Evolutionary conservation across 352 stramenopile genomes (phyloP).

Genomic region (Pythium insidiosum): DNA sequence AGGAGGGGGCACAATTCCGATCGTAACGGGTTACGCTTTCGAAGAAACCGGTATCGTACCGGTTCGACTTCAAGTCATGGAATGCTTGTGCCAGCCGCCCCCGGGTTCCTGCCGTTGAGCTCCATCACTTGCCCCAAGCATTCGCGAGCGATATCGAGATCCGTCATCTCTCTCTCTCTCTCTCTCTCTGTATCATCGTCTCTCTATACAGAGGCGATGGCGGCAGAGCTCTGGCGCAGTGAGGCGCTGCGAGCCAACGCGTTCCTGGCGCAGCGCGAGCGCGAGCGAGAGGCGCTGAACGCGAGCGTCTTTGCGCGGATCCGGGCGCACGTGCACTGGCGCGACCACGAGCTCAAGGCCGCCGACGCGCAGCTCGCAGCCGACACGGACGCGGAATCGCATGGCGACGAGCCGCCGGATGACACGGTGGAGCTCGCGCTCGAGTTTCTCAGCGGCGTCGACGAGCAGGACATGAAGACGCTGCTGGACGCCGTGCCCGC

Average conservation of each 20-base stretch:
- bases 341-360: slow-evolving; percentile 7
- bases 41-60: too few species aligned
- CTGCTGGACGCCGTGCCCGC: slow-evolving; percentile 34
- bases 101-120: too few species aligned
- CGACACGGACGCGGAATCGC: slow-evolving; percentile 9
- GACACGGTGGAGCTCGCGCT: slow-evolving; percentile 25
- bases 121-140: too few species aligned
- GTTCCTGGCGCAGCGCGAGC: slow-evolving; percentile 5
- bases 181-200: too few species aligned
- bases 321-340: slow-evolving; percentile 9
- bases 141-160: too few species aligned
- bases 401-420: slow-evolving; percentile 16
- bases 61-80: too few species aligned
- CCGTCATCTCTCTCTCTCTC: too few species aligned
- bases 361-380: background rate
- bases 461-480: slow-evolving; percentile 33
- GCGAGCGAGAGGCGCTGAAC: background rate
- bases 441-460: slow-evolving; percentile 45
- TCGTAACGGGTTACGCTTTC: too few species aligned
- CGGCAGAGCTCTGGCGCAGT: slow-evolving; percentile 1
- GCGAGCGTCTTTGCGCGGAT: slow-evolving; percentile 3
- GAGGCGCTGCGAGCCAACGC: slow-evolving; percentile 3
- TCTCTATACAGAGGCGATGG: too few species aligned
- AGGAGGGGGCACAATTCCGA: too few species aligned
- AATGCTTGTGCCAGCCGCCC: too few species aligned